These are phyloP conservation scores for Chalciporus chontae DNA, from an alignment of 768 basidiomycete species.

Conservation along the genomic window DNA sequence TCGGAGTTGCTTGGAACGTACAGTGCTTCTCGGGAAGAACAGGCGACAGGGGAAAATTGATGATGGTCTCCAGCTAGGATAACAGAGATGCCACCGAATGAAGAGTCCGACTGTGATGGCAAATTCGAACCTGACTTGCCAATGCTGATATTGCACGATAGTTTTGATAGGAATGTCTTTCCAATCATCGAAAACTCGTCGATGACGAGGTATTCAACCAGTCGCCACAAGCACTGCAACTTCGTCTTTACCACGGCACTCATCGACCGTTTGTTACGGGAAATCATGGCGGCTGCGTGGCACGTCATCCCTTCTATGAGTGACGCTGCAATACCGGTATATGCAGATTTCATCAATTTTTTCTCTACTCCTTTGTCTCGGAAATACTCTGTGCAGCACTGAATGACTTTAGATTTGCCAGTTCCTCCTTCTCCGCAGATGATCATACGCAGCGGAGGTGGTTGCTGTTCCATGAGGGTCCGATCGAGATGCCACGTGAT, in stretches of 20 bases:
- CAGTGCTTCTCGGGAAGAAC: too few species aligned
- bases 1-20: too few species aligned
- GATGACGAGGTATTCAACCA: constrained; percentile 21
- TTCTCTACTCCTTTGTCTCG: not conserved
- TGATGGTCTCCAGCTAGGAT: too few species aligned
- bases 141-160: too few species aligned
- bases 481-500: constrained; percentile 27
- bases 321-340: constrained; percentile 40
- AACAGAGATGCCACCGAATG: too few species aligned
- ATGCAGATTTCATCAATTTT: constrained; percentile 34
- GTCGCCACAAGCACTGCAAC: not conserved
- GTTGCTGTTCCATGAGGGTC: constrained; percentile 14
- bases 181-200: constrained; percentile 42
- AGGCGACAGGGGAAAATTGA: too few species aligned
- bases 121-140: too few species aligned
- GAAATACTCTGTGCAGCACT: constrained; percentile 37
- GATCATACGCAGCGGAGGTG: constrained; percentile 35
- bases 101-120: too few species aligned
- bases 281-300: constrained; percentile 32
- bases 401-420: constrained; percentile 41
- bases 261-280: not conserved
- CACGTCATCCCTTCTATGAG: constrained; percentile 36
- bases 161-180: constrained; percentile 24
- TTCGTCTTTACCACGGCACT: not conserved
- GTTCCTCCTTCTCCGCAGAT: constrained; percentile 42